A percentile compares a stretch with the other conserved stretches of the same genome.
These are phyloP conservation scores for Epicoccum nigrum DNA, from an alignment of 2,329 filamentous ascomycete genomes.

Conservation along the genomic window DNA sequence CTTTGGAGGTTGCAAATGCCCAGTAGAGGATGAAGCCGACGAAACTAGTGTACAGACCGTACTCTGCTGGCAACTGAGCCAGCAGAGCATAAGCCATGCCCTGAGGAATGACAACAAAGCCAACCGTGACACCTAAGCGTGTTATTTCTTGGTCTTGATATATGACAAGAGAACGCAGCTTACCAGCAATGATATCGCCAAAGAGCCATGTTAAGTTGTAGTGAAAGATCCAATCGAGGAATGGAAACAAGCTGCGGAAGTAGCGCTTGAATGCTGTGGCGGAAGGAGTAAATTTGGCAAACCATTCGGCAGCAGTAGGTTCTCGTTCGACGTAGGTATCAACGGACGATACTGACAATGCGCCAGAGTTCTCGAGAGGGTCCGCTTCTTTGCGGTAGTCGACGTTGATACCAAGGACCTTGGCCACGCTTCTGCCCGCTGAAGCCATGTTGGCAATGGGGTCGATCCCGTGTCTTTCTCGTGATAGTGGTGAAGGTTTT, in stretches of 20 bases:
- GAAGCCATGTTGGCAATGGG: slow-evolving; percentile 50
- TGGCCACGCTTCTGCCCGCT: slow-evolving; percentile 76
- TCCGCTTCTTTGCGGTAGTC: slow-evolving; percentile 68
- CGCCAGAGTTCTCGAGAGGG: slow-evolving; percentile 64
- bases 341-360: slow-evolving; percentile 78
- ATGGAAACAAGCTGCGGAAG: slow-evolving; percentile 78
- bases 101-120: slow-evolving; percentile 86
- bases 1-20: slow-evolving; percentile 98
- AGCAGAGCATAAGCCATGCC: slow-evolving; percentile 93
- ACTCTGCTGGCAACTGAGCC: slow-evolving; percentile 79
- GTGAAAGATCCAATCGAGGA: slow-evolving; percentile 82
- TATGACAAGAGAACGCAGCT: slow-evolving; percentile 33
- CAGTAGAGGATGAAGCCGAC: slow-evolving; percentile 95
- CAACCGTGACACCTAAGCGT: slow-evolving; percentile 67
- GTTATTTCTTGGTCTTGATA: not conserved
- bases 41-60: slow-evolving; percentile 92
- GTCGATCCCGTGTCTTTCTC: not conserved
- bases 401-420: slow-evolving; percentile 81
- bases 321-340: slow-evolving; percentile 73
- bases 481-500: slow-evolving; percentile 46
- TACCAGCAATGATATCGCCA: slow-evolving; percentile 87
- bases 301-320: slow-evolving; percentile 75
- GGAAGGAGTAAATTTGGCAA: slow-evolving; percentile 68
- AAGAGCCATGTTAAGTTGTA: slow-evolving; percentile 91
- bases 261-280: slow-evolving; percentile 64